A percentile compares a stretch with the other conserved stretches of the same genome.
These are phyloP conservation scores for Cryphonectria nitschkei DNA, from an alignment of 2,329 filamentous ascomycete genomes.

Conservation along the genomic window DNA sequence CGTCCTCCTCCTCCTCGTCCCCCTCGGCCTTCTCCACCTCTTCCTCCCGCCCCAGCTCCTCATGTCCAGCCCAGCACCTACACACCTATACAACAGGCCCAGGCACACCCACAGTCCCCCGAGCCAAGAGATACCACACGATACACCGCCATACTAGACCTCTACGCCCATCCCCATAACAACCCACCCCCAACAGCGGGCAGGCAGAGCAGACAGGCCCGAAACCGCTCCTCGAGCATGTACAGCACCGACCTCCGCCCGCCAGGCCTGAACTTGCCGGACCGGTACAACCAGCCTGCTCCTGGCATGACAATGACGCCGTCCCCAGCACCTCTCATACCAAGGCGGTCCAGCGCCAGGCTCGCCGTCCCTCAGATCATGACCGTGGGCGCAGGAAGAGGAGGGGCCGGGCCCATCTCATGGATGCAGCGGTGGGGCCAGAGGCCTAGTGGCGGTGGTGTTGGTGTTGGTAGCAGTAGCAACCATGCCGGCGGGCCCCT, in stretches of 20 bases:
- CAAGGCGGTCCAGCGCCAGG: background rate
- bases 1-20: background rate
- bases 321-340: background rate
- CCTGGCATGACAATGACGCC: background rate
- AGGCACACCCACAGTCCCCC: background rate
- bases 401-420: background rate
- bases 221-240: slow-evolving; percentile 9
- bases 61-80: background rate
- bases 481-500: background rate
- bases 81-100: background rate
- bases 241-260: slow-evolving; percentile 9
- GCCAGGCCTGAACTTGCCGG: slow-evolving; percentile 1
- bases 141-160: background rate
- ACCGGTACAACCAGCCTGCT: background rate
- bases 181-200: no score
- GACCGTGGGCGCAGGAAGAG: background rate
- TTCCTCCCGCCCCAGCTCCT: background rate
- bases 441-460: background rate
- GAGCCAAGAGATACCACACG: background rate
- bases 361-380: no score
- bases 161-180: background rate
- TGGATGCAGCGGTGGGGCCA: slow-evolving; percentile 11
- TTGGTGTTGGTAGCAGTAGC: no score
- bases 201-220: background rate
- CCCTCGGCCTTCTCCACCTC: background rate